Base-by-base conservation (phyloP, 371 early-diverging fungal genomes). In the Parasitella parasitica region DNA sequence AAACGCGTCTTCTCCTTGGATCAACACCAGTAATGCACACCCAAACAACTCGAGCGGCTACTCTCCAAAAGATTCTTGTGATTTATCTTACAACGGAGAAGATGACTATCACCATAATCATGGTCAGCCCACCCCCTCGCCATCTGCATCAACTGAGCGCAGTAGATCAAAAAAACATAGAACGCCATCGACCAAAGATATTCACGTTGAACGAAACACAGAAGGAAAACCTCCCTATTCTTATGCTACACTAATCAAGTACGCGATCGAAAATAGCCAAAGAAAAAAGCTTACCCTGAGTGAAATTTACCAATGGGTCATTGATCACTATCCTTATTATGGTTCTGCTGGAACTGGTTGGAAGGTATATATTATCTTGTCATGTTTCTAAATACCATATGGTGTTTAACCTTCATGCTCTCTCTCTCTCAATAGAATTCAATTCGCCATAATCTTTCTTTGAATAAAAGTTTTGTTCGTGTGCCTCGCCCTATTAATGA, bases 401-500 rank as follows among this genome's bases (percentile, higher is more conserved):
- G 43, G 22, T 43, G 18, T 27, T 15, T 27, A 49, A 30, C 15
- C 1, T 6, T 41, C 16, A 16, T 30, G 2, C 4, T 41, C 16
- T 27, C 18, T 18, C 11, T 28, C 34, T 35, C 30, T 37, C 35
- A 22, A 20, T 70, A 95, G 86, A 98, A 99, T 74, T 96, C 96
- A 2, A 94, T 98, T 52, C 89, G 99, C 28, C 99, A 99, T 79
- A 98, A 98, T 69, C 84, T 99, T 24, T 94, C 96, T 6, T 79
- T 98, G 30, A 98, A 97, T 74, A 93, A 93, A 67, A 81, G 88
- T 35, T 98, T 98, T 72, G 83, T 92, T 59, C 89, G 94, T 48
- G 88, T 94, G 3, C 95, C 97, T 18, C 84, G 97, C 50, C 89
- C 93, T 3, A 77, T 86, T 61, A 87, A 91, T 64, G 94, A 95